Percentiles rank a stretch among this genome's conserved stretches.
These are phyloP conservation scores for Boletus edulis DNA, from an alignment of 768 basidiomycete genomes.

Conservation along the genomic window DNA sequence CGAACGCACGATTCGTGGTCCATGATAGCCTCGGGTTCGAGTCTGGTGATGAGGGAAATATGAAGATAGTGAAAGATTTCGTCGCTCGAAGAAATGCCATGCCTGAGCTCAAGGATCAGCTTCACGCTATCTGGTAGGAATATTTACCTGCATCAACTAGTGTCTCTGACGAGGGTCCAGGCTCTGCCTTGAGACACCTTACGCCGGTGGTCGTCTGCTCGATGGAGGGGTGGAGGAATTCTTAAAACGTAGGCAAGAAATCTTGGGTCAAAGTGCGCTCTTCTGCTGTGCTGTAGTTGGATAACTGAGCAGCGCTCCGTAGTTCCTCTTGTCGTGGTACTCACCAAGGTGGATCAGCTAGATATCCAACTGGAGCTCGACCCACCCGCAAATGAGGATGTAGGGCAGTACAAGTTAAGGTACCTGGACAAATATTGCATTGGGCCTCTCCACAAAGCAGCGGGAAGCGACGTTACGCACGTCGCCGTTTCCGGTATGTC, in stretches of 20 bases:
- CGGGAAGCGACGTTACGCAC: not conserved
- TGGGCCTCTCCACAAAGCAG: not conserved
- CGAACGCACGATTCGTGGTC: constrained; percentile 12
- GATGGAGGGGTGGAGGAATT: constrained; percentile 13
- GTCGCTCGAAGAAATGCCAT: constrained; percentile 1
- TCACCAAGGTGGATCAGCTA: constrained; percentile 15
- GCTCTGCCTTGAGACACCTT: constrained; percentile 17
- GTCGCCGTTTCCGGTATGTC: constrained; percentile 11
- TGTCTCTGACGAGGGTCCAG: not conserved
- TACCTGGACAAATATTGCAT: not conserved
- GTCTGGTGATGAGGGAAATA: constrained; percentile 6
- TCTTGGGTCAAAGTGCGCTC: constrained; percentile 6
- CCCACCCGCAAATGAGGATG: not conserved
- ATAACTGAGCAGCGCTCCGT: not conserved
- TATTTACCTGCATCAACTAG: not conserved
- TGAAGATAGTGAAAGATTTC: constrained; percentile 1
- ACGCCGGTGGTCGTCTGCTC: constrained; percentile 13
- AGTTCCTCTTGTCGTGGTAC: constrained; percentile 16
- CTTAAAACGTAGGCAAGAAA: not conserved
- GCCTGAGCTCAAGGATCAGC: constrained; percentile 1
- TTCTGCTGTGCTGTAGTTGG: not conserved
- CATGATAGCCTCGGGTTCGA: constrained; percentile 7
- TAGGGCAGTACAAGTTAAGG: not conserved
- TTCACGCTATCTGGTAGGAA: constrained; percentile 16
- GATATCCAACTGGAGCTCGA: constrained; percentile 2